Evolutionary conservation across 257 asterid genomes (phyloP).

Genomic region (Solanum habrochaites): DNA sequence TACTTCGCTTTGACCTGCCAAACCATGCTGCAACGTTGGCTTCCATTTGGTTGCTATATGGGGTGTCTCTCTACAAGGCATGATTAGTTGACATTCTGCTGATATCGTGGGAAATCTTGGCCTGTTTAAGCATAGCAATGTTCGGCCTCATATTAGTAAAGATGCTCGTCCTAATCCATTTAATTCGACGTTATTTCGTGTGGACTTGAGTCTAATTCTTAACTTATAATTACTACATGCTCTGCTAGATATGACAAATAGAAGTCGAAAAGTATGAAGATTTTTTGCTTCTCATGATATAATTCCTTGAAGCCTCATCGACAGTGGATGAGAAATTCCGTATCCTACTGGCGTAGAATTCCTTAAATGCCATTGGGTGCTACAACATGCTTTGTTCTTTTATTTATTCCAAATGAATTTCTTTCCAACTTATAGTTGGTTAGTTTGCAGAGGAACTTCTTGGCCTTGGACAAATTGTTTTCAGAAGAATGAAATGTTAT

Average conservation of each 20-base stretch:
- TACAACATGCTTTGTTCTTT: no score
- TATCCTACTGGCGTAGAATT: no score
- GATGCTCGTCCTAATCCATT: neutral
- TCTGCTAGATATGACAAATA: neutral
- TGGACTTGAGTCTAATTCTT: neutral
- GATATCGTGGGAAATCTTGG: neutral
- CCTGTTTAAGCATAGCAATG: neutral
- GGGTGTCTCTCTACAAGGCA: neutral
- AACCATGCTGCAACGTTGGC: neutral
- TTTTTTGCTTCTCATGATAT: neutral
- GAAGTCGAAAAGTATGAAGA: neutral
- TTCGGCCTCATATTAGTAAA: neutral
- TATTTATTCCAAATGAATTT: no score
- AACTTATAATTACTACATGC: neutral
- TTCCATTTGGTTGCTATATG: neutral
- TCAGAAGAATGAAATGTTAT: neutral
- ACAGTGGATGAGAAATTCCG: no score
- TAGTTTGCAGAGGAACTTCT: neutral
- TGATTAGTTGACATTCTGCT: neutral
- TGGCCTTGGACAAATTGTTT: neutral
- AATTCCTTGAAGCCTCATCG: neutral
- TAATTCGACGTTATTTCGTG: neutral
- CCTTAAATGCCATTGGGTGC: no score
- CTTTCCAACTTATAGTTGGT: neutral
- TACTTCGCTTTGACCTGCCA: neutral